These are phyloP conservation scores for Apiospora pterosperma DNA, from an alignment of 2,329 filamentous ascomycete genomes.

Conservation along the genomic window DNA sequence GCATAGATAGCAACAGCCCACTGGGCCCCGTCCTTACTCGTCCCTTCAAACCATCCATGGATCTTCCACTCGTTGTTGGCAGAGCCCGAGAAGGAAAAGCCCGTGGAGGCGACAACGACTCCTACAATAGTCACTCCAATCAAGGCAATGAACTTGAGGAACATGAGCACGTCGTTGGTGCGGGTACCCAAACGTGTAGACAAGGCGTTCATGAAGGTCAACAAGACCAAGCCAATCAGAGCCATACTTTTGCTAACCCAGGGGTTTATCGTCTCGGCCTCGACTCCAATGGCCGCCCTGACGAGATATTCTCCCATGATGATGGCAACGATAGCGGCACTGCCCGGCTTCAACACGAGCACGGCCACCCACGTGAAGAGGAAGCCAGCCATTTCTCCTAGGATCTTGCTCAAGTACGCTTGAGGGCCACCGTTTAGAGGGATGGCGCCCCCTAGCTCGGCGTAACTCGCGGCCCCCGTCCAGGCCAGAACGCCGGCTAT, in stretches of 20 bases:
- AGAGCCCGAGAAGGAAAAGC: slow-evolving; percentile 71
- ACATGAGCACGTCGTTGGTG: slow-evolving; percentile 91
- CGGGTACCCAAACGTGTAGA: slow-evolving; percentile 86
- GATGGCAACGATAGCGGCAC: slow-evolving; percentile 90
- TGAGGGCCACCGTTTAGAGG: slow-evolving; percentile 93
- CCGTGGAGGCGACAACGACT: slow-evolving; percentile 84
- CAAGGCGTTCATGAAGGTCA: slow-evolving; percentile 85
- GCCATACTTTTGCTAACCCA: slow-evolving; percentile 93
- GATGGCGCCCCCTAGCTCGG: slow-evolving; percentile 92
- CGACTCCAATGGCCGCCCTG: slow-evolving; percentile 79
- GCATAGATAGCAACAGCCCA: slow-evolving; percentile 96
- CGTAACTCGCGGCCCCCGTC: slow-evolving; percentile 94
- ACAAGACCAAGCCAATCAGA: slow-evolving; percentile 67
- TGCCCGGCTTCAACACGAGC: slow-evolving; percentile 88
- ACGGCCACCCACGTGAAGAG: slow-evolving; percentile 96
- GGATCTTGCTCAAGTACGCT: slow-evolving; percentile 92
- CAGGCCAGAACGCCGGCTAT: slow-evolving; percentile 90
- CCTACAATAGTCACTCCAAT: slow-evolving; percentile 83
- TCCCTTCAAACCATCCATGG: slow-evolving; percentile 83
- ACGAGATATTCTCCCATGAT: slow-evolving; percentile 99
- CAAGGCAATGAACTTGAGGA: slow-evolving; percentile 90
- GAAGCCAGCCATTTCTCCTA: slow-evolving; percentile 89
- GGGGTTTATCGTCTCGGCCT: slow-evolving; percentile 72
- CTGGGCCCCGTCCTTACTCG: slow-evolving; percentile 72
- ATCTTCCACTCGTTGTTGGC: slow-evolving; percentile 85